Conservation (phyloP, 345 rosid species). For the Jatropha curcas region DNA sequence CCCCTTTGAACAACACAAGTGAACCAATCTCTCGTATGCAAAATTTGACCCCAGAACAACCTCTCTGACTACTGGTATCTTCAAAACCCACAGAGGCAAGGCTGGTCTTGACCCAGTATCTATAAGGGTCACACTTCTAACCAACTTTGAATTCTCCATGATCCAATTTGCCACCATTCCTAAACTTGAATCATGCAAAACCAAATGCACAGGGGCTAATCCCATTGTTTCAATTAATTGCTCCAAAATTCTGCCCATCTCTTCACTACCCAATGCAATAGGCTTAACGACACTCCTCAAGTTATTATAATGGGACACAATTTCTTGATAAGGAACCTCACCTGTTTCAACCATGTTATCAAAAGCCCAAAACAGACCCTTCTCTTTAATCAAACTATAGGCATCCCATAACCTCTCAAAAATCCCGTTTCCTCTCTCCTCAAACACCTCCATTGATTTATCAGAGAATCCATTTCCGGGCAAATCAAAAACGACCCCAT, state of each 20-base stretch:
- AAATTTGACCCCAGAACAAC: conserved; percentile 49
- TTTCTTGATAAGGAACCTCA: conserved; percentile 73
- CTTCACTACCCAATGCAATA: conserved; percentile 67
- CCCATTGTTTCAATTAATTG: conserved; percentile 72
- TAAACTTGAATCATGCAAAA: conserved; percentile 87
- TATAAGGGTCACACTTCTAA: conserved; percentile 76
- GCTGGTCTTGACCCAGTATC: conserved; percentile 70
- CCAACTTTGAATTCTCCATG: conserved; percentile 44
- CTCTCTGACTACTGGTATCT: conserved; percentile 58
- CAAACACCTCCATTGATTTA: conserved; percentile 53
- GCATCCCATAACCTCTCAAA: conserved; percentile 62
- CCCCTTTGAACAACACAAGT: conserved; percentile 57
- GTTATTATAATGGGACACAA: conserved; percentile 26
- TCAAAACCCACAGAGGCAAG: conserved; percentile 62
- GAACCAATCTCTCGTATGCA: conserved; percentile 50
- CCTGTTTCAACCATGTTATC: conserved; percentile 94
- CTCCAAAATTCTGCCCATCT: conserved; percentile 60
- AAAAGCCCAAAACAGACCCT: conserved; percentile 92
- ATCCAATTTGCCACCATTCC: conserved; percentile 74
- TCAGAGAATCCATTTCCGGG: conserved; percentile 97
- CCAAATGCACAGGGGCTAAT: conserved; percentile 81
- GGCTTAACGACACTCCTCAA: conserved; percentile 46
- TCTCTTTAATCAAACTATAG: conserved; percentile 69
- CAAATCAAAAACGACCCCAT: conserved; percentile 71
- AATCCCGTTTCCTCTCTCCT: conserved; percentile 53